Evolutionary conservation across 1,139 yeast genomes (phyloP), one percentile per base, ranked within the genome.

Genomic region (Sugiyamaella neomexicana): DNA sequence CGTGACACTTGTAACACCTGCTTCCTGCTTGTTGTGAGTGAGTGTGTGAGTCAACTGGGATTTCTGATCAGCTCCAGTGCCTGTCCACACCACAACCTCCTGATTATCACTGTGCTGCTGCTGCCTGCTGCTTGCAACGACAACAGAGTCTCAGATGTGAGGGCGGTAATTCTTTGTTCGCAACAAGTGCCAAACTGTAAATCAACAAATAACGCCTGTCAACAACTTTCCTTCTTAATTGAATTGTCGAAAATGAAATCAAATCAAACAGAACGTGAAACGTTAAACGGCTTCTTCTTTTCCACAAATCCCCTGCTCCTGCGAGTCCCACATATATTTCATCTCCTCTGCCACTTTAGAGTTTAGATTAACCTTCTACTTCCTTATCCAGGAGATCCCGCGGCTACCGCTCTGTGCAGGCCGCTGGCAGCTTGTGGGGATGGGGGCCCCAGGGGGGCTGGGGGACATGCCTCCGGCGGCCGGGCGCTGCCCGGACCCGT

Each of bases 351-450:
- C 36, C n/a, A 9, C 12, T 27, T 44, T 44, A 44, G 31, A 34
- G 47, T 44, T 44, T 16, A 17, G 47, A 44, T 32, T 44, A 44
- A 44, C 23, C 47, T 44, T 12, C 34, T 29, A 4, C n/a, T 29
- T 29, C 34, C 34, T 9, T 12, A 29, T 29, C 34, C 34, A 12
- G 34, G n/a, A 29, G 25, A 20, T 5, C 25, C 25, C 25, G 25
- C 25, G 25, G 5, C 25, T 20, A 20, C 25, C 25, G 25, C 5
- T n/a, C n/a, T n/a, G n/a, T n/a, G n/a, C n/a, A n/a, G n/a, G n/a
- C n/a, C n/a, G n/a, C n/a, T n/a, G n/a, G 31, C 31, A 5, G 31
- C 31, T 6, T 5, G 31, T 27, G 31, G 9, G 8, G 31, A 9
- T 27, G 8, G 31, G 31, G 31, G 31, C 31, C 9, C 31, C n/a